Percentiles rank a stretch among this genome's conserved stretches.
Evolutionary conservation across 768 basidiomycete species (phyloP).

Genomic region (Exsudoporus frostii): DNA sequence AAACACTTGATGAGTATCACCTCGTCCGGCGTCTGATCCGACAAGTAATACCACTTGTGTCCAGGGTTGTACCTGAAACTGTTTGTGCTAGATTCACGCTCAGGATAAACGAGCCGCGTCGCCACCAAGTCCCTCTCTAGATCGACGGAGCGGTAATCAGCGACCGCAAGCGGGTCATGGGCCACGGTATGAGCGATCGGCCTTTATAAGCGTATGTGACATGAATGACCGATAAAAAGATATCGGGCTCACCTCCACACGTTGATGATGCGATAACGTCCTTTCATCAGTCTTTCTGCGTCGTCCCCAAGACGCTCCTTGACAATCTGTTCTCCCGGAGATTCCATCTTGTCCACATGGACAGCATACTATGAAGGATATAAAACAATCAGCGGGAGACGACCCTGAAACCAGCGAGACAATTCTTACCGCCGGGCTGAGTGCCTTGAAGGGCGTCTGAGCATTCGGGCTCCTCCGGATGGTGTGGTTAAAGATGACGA

Average conservation of each 20-base stretch:
- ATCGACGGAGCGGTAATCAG: neutral
- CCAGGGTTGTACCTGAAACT: slow-evolving; percentile 32
- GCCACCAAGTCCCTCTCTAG: neutral
- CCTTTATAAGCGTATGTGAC: neutral
- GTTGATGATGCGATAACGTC: slow-evolving; percentile 41
- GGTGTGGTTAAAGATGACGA: neutral
- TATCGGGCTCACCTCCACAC: slow-evolving; percentile 33
- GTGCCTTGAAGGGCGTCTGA: neutral
- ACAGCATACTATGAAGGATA: neutral
- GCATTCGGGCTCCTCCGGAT: neutral
- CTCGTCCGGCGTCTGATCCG: slow-evolving; percentile 38
- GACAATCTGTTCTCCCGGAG: neutral
- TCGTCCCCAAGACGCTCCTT: slow-evolving; percentile 34
- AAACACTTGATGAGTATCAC: slow-evolving; percentile 40
- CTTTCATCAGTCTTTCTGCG: slow-evolving; percentile 39
- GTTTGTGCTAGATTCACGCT: slow-evolving; percentile 21
- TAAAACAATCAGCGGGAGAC: neutral
- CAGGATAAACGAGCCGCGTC: slow-evolving; percentile 32
- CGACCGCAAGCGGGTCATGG: neutral
- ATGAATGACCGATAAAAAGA: neutral
- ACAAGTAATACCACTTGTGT: slow-evolving; percentile 38
- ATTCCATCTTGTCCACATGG: neutral
- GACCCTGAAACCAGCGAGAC: neutral
- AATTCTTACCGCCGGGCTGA: neutral
- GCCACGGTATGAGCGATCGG: neutral